Percentiles rank a stretch among this genome's conserved stretches.
These are phyloP conservation scores for Ramaria rubella DNA, from an alignment of 768 basidiomycete genomes.

Conservation along the genomic window DNA sequence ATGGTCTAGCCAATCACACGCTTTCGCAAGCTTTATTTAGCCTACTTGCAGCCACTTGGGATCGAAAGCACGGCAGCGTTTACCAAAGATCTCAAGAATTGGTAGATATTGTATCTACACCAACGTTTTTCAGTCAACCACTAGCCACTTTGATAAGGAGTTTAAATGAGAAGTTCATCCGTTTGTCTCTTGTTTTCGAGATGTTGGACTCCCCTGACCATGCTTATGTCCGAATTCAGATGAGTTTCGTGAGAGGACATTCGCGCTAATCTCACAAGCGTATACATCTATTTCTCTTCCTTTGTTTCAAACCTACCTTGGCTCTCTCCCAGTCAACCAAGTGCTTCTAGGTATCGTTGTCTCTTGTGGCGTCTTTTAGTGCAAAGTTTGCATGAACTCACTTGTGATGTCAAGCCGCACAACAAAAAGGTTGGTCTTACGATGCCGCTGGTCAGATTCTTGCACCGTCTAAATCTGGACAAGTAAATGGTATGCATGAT, in stretches of 20 bases:
- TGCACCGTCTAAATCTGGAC: constrained; percentile 27
- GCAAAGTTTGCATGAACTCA: background rate
- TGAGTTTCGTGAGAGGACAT: constrained; percentile 50
- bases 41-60: constrained; percentile 45
- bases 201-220: background rate
- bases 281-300: constrained; percentile 54
- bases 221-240: constrained; percentile 31
- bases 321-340: constrained; percentile 30
- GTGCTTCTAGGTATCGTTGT: constrained; percentile 27
- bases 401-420: constrained; percentile 30
- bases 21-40: constrained; percentile 40
- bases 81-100: constrained; percentile 44
- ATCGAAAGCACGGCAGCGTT: constrained; percentile 50
- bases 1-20: constrained; percentile 36
- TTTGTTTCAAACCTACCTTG: constrained; percentile 53
- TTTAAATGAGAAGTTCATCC: constrained; percentile 45
- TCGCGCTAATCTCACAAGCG: constrained; percentile 52
- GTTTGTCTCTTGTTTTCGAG: constrained; percentile 30
- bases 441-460: constrained; percentile 41
- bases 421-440: constrained; percentile 44
- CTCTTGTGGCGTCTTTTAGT: too few relatives aligned
- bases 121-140: constrained; percentile 38
- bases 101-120: constrained; percentile 33
- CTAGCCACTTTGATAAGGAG: constrained; percentile 39
- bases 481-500: background rate